Evolutionary conservation across 2,329 filamentous ascomycete species (phyloP), one percentile per base, ranked within the genome.

Genomic region (Calonectria multiphialidica): DNA sequence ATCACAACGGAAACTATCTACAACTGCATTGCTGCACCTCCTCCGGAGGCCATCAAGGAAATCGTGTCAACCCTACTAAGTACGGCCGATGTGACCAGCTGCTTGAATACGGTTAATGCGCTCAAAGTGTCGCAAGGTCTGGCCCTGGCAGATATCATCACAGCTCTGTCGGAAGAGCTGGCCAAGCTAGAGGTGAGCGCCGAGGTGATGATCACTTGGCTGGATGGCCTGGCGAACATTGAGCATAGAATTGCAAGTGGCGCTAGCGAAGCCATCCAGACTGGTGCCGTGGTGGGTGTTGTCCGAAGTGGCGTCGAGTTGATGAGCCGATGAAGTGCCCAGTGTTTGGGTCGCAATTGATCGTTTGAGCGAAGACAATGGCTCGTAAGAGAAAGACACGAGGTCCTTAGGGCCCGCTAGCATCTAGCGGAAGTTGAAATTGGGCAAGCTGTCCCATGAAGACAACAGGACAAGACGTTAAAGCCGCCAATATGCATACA

Each of bases 1-100:
- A 90, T 95, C 77, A 98, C 98, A 76, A 98, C 94, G 42, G 94
- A 98, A 82, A 95, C 94, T 9, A 98, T 99, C 80, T 99, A 98
- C 88, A 96, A 95, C 84, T 99, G 97, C 84, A 98, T 99, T 81
- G 97, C 97, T 10, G 96, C 96, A 2, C 97, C 97, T 5, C 96
- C 97, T 77, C 97, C 97, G 0, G 91, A 93, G 28, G 96, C 98
- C 79, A 95, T 98, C 80, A 89, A 91, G 76, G 91, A 94, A 78
- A 98, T 99, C 66, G 88, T 96, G 76, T 90, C 93, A 76, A 98
- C 95, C 0, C 88, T 99, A 37, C 90, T 98, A 33, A 92, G 90
- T 67, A 98, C 94, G 2, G 90, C 92, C 66, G 96, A 99, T 81
- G 94, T 99, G 61, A 97, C 94, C 1, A 95, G 94, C 40, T 98